Evolutionary conservation across 768 basidiomycete species (phyloP).

Genomic region (Boletus barrowsii): DNA sequence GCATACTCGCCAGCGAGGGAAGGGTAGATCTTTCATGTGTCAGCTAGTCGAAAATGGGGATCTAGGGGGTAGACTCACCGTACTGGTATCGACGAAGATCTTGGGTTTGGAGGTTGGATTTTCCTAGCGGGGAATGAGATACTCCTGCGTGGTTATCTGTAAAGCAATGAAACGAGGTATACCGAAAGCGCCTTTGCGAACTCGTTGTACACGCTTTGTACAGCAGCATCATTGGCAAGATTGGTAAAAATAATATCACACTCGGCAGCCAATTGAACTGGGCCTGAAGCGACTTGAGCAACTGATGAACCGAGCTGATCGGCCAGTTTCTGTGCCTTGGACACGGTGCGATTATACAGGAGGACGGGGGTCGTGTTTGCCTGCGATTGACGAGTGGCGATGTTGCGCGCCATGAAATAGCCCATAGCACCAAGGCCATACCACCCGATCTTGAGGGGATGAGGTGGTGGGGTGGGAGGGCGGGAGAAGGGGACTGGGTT

Average conservation of each 20-base stretch:
- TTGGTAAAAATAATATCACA: conserved; percentile 79
- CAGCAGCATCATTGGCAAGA: conserved; percentile 68
- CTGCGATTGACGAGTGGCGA: conserved; percentile 51
- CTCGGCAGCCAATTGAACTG: conserved; percentile 56
- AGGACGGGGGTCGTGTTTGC: conserved; percentile 49
- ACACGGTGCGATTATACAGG: conserved; percentile 71
- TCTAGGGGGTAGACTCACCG: conserved; percentile 44
- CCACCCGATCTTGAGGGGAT: conserved; percentile 42
- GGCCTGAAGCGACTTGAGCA: conserved; percentile 52
- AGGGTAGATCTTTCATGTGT: conserved; percentile 50
- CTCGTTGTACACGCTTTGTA: conserved; percentile 57
- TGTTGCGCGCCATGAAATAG: conserved; percentile 72
- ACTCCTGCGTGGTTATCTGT: not conserved
- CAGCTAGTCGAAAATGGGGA: conserved; percentile 1
- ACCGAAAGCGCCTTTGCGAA: conserved; percentile 62
- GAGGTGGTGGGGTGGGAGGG: conserved; percentile 48
- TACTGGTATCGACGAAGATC: conserved; percentile 85
- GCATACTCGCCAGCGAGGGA: conserved; percentile 41
- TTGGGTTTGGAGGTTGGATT: conserved; percentile 49
- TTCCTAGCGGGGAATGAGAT: conserved; percentile 28
- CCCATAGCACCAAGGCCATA: conserved; percentile 66
- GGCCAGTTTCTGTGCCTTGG: conserved; percentile 56
- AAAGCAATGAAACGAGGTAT: conserved; percentile 6
- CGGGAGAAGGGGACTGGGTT: conserved; percentile 52
- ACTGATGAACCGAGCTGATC: conserved; percentile 53